Evolutionary conservation across 108 stramenopile species (phyloP).

Genomic region (Chaetoceros tenuissimus): DNA sequence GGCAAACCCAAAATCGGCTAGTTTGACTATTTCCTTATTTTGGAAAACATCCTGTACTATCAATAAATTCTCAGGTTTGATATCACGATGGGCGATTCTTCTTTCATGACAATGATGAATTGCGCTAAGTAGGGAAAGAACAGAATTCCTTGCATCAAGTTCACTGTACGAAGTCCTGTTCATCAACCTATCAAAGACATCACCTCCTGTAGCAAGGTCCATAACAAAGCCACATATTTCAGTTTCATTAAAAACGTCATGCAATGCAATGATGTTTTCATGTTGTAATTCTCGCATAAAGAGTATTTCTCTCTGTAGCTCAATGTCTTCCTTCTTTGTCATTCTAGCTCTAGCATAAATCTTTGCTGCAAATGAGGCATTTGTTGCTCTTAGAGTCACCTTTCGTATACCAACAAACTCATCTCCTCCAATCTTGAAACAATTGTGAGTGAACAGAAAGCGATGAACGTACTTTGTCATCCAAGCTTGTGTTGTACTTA

Average conservation of each 20-base stretch:
- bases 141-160: conserved; percentile 63
- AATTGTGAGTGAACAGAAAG: too few relatives aligned
- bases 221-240: conserved; percentile 83
- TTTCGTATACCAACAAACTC: too few relatives aligned
- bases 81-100: conserved; percentile 80
- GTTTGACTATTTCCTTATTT: conserved; percentile 88
- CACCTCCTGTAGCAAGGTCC: conserved; percentile 83
- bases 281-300: conserved; percentile 57
- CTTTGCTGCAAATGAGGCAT: too few relatives aligned
- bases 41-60: conserved; percentile 47
- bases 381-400: too few relatives aligned
- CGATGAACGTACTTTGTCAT: too few relatives aligned
- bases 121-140: conserved; percentile 61
- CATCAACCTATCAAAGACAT: conserved; percentile 90
- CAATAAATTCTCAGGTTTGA: conserved; percentile 88
- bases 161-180: conserved; percentile 83
- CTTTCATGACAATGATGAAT: conserved; percentile 76
- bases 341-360: too few relatives aligned
- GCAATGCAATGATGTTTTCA: conserved; percentile 75
- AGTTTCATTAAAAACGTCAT: conserved; percentile 86
- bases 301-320: too few relatives aligned
- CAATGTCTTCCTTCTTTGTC: too few relatives aligned
- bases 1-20: conserved; percentile 99
- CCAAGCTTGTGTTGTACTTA: too few relatives aligned
- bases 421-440: too few relatives aligned